Evolutionary conservation across 768 basidiomycete species (phyloP).

Genomic region (Mycena latifolia): DNA sequence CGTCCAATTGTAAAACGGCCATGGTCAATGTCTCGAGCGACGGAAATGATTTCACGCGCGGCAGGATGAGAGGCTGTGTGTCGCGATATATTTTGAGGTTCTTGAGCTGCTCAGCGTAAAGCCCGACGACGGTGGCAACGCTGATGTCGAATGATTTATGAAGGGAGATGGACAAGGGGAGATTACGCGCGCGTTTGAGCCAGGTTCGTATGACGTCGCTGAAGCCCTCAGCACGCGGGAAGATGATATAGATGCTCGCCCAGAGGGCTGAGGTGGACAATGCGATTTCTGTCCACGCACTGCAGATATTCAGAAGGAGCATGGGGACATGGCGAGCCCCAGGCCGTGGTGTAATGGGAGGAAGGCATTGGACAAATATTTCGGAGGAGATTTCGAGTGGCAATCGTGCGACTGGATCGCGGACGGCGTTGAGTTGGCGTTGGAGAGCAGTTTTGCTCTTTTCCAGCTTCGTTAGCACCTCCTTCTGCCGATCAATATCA

Average conservation of each 20-base stretch:
- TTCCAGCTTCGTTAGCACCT: slow-evolving; percentile 2
- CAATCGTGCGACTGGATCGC: slow-evolving; percentile 9
- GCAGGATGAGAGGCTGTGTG: too few species aligned
- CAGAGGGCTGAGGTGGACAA: slow-evolving; percentile 2
- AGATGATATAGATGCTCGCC: not conserved
- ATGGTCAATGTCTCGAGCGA: not conserved
- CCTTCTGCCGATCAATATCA: slow-evolving; percentile 1
- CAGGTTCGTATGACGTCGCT: not conserved
- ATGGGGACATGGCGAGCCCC: not conserved
- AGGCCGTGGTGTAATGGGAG: not conserved
- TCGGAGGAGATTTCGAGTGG: slow-evolving; percentile 17
- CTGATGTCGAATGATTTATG: not conserved
- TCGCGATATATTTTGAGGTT: not conserved
- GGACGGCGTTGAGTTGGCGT: slow-evolving; percentile 9
- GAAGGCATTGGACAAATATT: slow-evolving; percentile 15
- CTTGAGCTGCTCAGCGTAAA: not conserved
- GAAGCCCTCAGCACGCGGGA: not conserved
- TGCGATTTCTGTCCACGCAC: not conserved
- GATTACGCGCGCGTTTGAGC: slow-evolving; percentile 1
- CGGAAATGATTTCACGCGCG: not conserved
- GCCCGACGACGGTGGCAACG: not conserved
- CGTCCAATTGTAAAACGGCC: not conserved
- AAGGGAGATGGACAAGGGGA: not conserved
- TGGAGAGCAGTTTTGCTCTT: not conserved
- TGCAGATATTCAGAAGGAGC: slow-evolving; percentile 10